These are phyloP conservation scores for Myxozyma melibiosi DNA, from an alignment of 805 yeast species.

Conservation along the genomic window DNA sequence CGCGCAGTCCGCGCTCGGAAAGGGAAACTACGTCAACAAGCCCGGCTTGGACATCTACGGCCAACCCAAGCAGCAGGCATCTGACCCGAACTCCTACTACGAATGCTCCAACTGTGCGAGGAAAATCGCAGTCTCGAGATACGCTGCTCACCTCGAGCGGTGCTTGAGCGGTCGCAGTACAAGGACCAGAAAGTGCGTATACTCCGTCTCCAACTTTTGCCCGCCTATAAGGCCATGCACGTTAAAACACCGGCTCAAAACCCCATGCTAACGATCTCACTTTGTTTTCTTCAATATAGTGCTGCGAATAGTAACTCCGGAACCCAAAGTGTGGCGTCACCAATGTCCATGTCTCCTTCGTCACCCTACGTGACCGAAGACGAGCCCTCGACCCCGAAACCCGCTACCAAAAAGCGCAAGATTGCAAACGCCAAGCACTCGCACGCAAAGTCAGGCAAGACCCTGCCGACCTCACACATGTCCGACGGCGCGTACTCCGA, in stretches of 20 bases:
- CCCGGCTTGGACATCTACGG: conserved; percentile 49
- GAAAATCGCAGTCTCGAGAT: conserved; percentile 85
- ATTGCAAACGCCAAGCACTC: conserved; percentile 10
- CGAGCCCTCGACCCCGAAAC: conserved; percentile 21
- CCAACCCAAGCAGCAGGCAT: conserved; percentile 50
- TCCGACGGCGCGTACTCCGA: conserved; percentile 11
- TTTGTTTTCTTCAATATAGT: background rate
- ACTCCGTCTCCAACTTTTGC: background rate
- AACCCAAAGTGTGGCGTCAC: conserved; percentile 22
- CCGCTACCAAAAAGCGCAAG: conserved; percentile 18
- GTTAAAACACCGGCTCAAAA: too few species aligned
- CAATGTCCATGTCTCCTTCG: conserved; percentile 31
- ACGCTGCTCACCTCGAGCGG: conserved; percentile 90
- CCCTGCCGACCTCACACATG: background rate
- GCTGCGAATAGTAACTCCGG: conserved; percentile 18
- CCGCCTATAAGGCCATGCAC: too few species aligned
- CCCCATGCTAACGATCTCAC: too few species aligned
- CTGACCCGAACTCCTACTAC: conserved; percentile 54
- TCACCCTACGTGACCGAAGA: conserved; percentile 33
- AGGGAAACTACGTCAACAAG: conserved; percentile 23
- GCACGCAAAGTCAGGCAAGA: conserved; percentile 5
- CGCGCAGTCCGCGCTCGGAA: conserved; percentile 8
- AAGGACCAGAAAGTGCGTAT: conserved; percentile 24
- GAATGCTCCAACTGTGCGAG: conserved; percentile 80
- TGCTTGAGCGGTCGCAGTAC: conserved; percentile 70